These are phyloP conservation scores for Grosmannia huntii DNA, from an alignment of 2,329 filamentous ascomycete species.

Conservation along the genomic window DNA sequence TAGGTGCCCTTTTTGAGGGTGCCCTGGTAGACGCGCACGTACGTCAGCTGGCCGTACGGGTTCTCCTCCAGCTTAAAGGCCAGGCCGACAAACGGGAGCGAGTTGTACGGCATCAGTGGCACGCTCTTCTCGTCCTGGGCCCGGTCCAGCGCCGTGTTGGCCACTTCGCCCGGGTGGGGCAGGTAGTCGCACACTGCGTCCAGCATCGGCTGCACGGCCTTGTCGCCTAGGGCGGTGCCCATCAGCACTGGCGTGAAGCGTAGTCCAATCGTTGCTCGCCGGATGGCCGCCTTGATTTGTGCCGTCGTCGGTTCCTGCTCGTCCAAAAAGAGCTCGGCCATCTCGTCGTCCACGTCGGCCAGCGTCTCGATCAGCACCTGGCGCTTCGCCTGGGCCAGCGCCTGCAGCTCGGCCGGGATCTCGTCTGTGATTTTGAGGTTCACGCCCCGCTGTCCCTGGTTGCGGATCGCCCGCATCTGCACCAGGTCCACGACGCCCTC, in stretches of 20 bases:
- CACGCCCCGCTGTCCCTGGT: constrained; percentile 72
- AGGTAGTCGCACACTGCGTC: constrained; percentile 95
- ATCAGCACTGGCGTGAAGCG: constrained; percentile 95
- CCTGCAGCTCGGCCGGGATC: constrained; percentile 66
- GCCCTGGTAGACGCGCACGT: constrained; percentile 96
- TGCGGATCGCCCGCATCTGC: constrained; percentile 86
- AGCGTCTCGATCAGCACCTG: constrained; percentile 84
- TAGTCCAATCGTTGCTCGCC: constrained; percentile 72
- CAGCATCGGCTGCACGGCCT: constrained; percentile 86
- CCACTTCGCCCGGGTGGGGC: constrained; percentile 78
- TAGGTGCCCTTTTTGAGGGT: constrained; percentile 76
- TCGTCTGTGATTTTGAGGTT: constrained; percentile 64
- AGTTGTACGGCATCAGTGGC: constrained; percentile 84
- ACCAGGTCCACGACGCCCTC: constrained; percentile 87
- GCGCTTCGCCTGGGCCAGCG: constrained; percentile 70
- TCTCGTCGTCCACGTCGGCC: constrained; percentile 95
- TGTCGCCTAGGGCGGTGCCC: constrained; percentile 90
- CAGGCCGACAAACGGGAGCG: constrained; percentile 83
- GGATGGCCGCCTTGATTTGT: constrained; percentile 87
- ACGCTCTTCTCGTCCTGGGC: constrained; percentile 66
- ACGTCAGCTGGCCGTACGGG: constrained; percentile 95
- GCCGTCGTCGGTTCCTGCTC: constrained; percentile 65
- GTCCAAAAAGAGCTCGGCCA: constrained; percentile 87
- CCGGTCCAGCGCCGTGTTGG: constrained; percentile 80
- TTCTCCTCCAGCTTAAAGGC: constrained; percentile 99